Conservation (phyloP, 768 basidiomycete genomes). For the Rhodosporidiobolus odoratus region DNA sequence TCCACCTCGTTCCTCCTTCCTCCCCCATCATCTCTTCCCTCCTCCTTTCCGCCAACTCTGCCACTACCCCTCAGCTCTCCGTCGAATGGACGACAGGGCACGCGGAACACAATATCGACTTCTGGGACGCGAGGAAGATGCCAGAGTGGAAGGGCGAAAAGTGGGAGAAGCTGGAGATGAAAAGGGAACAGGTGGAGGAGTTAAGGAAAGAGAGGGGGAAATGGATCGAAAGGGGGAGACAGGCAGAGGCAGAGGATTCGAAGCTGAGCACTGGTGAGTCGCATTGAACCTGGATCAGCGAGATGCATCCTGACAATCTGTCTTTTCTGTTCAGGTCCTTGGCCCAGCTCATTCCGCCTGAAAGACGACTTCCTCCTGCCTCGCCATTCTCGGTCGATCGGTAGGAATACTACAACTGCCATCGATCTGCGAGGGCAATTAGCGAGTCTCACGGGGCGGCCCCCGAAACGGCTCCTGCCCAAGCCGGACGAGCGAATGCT, state of each 20-base stretch:
- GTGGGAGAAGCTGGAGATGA: conserved; percentile 10
- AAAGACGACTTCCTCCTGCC: neutral
- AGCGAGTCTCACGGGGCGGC: neutral
- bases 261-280: too few relatives aligned
- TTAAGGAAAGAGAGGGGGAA: neutral
- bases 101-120: conserved; percentile 10
- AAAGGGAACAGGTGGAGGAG: neutral
- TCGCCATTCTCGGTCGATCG: neutral
- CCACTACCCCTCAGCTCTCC: too few relatives aligned
- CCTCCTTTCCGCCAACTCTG: neutral
- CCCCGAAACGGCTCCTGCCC: neutral
- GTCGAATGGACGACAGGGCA: neutral
- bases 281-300: neutral
- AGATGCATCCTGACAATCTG: too few relatives aligned
- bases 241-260: neutral
- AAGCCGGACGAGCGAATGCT: neutral
- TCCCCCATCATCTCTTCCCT: neutral
- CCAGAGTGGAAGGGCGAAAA: neutral
- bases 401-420: too few relatives aligned
- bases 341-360: neutral
- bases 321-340: neutral
- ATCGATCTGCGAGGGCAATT: neutral
- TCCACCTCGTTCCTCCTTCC: conserved; percentile 8
- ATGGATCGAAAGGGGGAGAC: neutral
- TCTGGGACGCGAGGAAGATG: conserved; percentile 6